Evolutionary conservation across 176 grass and related monocot genomes (phyloP), one percentile per base, ranked within the genome.

Genomic region (Metroxylon sagu): DNA sequence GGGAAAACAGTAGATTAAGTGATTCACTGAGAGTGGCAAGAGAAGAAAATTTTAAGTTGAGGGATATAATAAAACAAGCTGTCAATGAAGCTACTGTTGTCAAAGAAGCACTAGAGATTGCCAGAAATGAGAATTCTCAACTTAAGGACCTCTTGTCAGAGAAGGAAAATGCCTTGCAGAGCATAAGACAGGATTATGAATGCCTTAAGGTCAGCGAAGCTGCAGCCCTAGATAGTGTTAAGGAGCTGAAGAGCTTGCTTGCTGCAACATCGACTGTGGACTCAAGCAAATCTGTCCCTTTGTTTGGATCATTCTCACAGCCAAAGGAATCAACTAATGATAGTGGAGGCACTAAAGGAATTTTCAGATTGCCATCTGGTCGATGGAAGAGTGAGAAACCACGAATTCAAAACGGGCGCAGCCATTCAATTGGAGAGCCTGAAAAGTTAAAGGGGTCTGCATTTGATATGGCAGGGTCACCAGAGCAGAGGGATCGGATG

Each of bases 31-130:
- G 72, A 59, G 66, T 80, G 17, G 77, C 68, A 35, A 86, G 84
- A 67, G 84, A 85, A 31, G 93, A 98, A 55, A 92, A 88, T 30
- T 71, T 78, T 21, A 82, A 75, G 65, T 27, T 88, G 56, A 88
- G 92, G 62, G 84, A 90, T 78, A 91, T 87, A 70, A 60, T 92
- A 49, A 98, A 98, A 69, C 87, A 85, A 62, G 82, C 81, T 0
- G 76, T 98, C 25, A 66, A 71, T 61, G 84, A 98, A 81, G 88
- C 80, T 43, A 83, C 60, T 27, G 68, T 79, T 54, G 76, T 78
- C 62, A 85, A 72, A 77, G 87, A 98, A 69, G 86, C 85, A 10
- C 17, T 92, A 39, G 76, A 88, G 76, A 85, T 77, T 56, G 75
- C 79, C 16, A 88, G 85, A 63, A 27, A 71, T 50, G 93, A 98